Conservation (phyloP, 164 flowering plant species). For the Malania oleifera region DNA sequence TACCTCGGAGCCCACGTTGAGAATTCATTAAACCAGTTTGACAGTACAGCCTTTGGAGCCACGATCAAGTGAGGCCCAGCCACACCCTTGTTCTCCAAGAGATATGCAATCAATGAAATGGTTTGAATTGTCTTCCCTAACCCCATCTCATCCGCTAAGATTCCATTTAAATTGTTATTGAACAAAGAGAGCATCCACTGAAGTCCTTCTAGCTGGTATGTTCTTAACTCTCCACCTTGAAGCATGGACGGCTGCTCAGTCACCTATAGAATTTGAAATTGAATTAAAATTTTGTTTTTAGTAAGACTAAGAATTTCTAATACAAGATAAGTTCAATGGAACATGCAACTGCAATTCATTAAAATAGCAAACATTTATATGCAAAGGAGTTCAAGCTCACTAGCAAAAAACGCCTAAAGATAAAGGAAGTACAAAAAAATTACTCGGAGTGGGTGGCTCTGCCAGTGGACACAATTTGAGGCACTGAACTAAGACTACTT, state of each 20-base stretch:
- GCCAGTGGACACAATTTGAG: not conserved
- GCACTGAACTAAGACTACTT: not conserved
- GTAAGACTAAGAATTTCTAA: not conserved
- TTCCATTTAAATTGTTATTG: slow-evolving; percentile 95
- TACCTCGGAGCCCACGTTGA: slow-evolving; percentile 95
- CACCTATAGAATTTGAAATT: slow-evolving; percentile 42
- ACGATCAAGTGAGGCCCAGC: slow-evolving; percentile 93
- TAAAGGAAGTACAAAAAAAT: too few relatives aligned
- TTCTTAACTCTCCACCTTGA: slow-evolving; percentile 92
- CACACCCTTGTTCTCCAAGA: slow-evolving; percentile 84
- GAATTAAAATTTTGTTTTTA: slow-evolving; percentile 4
- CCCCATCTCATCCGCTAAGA: slow-evolving; percentile 99
- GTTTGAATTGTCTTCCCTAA: slow-evolving; percentile 98
- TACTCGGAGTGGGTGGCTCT: not conserved
- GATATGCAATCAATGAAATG: slow-evolving; percentile 84
- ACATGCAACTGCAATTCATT: not conserved
- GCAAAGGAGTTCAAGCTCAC: too few relatives aligned
- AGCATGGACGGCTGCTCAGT: slow-evolving; percentile 93
- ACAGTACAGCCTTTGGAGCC: slow-evolving; percentile 98
- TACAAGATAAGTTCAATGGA: not conserved
- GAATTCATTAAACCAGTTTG: slow-evolving; percentile 92
- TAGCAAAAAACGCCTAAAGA: too few relatives aligned
- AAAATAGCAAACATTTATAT: not conserved
- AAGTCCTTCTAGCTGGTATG: slow-evolving; percentile 97
- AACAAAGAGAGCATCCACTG: slow-evolving; percentile 99